Evolutionary conservation across 306 rosid genomes (phyloP).

Genomic region (Lithocarpus polystachyus): DNA sequence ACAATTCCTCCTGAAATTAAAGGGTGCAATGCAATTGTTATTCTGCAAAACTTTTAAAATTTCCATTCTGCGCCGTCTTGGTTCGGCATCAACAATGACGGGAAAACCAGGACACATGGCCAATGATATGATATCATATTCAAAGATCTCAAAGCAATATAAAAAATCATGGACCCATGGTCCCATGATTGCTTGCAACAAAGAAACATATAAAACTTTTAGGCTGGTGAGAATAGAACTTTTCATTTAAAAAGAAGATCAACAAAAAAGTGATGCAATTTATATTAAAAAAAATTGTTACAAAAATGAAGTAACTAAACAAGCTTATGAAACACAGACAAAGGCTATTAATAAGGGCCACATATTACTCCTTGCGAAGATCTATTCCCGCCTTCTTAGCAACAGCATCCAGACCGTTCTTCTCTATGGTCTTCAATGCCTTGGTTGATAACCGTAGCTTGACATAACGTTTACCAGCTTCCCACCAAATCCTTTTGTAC

Average conservation of each 20-base stretch:
- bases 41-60: not conserved
- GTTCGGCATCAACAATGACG: not conserved
- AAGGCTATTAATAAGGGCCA: not conserved
- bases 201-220: not conserved
- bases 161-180: not conserved
- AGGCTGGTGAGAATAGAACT: not conserved
- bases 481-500: conserved; percentile 96
- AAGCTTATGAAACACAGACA: conserved; percentile 12
- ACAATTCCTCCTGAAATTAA: not conserved
- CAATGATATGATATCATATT: not conserved
- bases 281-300: not conserved
- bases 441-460: conserved; percentile 89
- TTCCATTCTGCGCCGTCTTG: not conserved
- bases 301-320: not conserved
- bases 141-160: not conserved
- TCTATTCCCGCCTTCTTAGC: conserved; percentile 97
- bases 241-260: not conserved
- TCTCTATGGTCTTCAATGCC: conserved; percentile 92
- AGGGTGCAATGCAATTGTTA: not conserved
- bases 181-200: not conserved
- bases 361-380: conserved; percentile 63
- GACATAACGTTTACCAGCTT: conserved; percentile 88
- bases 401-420: conserved; percentile 91
- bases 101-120: not conserved
- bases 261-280: not conserved